Base-by-base conservation (phyloP, 495 filamentous ascomycete species). In the Annulohypoxylon nitens region DNA sequence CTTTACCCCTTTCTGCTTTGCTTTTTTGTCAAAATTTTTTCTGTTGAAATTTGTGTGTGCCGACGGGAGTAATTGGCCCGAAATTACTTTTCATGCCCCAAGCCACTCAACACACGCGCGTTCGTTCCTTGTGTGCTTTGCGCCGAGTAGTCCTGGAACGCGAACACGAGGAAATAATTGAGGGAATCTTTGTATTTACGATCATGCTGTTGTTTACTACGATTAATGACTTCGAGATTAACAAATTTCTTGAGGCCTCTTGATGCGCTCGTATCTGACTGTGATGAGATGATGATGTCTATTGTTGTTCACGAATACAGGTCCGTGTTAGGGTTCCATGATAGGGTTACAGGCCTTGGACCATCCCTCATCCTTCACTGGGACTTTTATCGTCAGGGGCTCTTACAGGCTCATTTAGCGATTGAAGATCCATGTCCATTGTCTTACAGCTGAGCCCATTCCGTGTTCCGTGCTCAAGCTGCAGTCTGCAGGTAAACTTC, bases 381-480 rank as follows among this genome's bases (percentile, higher is more conserved):
- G 57, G 16, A 20, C 34, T 14, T 63, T 47, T 20, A 39, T 57
- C n/a, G n/a, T 34, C 57, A 61, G 59, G 67, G 70, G 67, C 43
- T 71, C 50, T 68, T 68, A 75, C 72, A 75, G 72, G 72, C 63
- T 68, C 67, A 30, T 71, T 67, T 75, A 75, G 72, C 72, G 72
- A 75, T 50, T 41, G 23, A 58, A 39, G 50, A 70, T 58, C 64
- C 64, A 63, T 69, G 70, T 61, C 45, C 45, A 25, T 61, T 51
- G 58, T 59, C 54, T 68, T 36, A 36, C 47, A 69, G 61, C 60
- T 60, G 26, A 62, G 66, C 59, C 66, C 61, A 67, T 74, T 33
- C 51, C 57, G 62, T 61, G 62, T 74, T 70, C 71, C 66, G 61
- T 70, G 71, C 59, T 45, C 64, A 43, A 65, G 66, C 61, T 70